Conservation (phyloP, 805 yeast genomes). For the Vanderwaltozyma tropicalis region DNA sequence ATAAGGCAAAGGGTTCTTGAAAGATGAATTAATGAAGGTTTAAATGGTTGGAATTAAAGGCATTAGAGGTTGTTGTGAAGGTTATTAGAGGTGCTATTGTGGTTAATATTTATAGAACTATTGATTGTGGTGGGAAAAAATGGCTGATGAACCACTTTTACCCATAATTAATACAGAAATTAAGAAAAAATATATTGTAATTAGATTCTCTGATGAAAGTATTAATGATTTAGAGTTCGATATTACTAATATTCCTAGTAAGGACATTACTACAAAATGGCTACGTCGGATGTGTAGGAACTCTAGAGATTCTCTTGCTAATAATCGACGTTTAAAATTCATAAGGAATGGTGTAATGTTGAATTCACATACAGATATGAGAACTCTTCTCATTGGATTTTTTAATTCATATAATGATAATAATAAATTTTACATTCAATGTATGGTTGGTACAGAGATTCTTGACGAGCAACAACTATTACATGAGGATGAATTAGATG, state of each 20-base stretch:
- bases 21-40: background rate
- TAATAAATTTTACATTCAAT: conserved; percentile 53
- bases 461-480: conserved; percentile 35
- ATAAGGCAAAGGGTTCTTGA: background rate
- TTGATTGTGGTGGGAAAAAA: background rate
- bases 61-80: background rate
- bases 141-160: conserved; percentile 17
- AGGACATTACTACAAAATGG: conserved; percentile 19
- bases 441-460: conserved; percentile 54
- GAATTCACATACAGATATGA: conserved; percentile 12
- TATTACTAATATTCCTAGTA: conserved; percentile 16
- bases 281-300: conserved; percentile 23
- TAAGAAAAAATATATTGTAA: conserved; percentile 7
- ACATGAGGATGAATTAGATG: conserved; percentile 50
- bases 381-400: conserved; percentile 9
- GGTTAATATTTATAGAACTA: no score
- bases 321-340: conserved; percentile 17
- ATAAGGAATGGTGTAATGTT: conserved; percentile 23
- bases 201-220: conserved; percentile 23
- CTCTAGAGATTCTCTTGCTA: conserved; percentile 10
- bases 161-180: conserved; percentile 6
- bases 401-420: conserved; percentile 5
- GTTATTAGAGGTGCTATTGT: background rate
- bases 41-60: background rate
- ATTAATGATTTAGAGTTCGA: conserved; percentile 21